A percentile compares a stretch with the other conserved stretches of the same genome.
phyloP scores from a whole-genome alignment of 192 early-diverging fungal genomes.

The Powellomyces hirtus region DNA sequence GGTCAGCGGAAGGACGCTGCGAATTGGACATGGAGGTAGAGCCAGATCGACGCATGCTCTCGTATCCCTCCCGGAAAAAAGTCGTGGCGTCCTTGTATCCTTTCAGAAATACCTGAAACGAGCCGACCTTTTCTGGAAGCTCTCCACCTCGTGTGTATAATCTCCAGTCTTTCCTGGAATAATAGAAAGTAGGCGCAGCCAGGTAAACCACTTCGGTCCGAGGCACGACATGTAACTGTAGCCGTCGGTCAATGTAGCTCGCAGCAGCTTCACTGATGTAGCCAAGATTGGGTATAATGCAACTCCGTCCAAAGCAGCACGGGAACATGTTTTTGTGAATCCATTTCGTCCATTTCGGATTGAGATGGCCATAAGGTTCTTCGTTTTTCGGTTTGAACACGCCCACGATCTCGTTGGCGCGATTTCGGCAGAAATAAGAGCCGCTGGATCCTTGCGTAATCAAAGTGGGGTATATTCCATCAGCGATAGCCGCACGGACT shows the following conservation, averaged over 20 bases:
- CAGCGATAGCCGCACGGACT: conserved; percentile 44
- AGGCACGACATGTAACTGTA: conserved; percentile 80
- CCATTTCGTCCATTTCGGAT: conserved; percentile 94
- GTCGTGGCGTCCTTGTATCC: conserved; percentile 81
- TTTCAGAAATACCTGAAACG: conserved; percentile 80
- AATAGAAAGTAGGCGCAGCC: conserved; percentile 74
- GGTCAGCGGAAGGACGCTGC: conserved; percentile 2
- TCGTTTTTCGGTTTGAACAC: conserved; percentile 84
- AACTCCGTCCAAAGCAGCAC: conserved; percentile 85
- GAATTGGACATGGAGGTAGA: neutral
- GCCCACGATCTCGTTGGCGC: conserved; percentile 72
- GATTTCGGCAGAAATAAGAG: conserved; percentile 84
- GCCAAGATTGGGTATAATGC: conserved; percentile 85
- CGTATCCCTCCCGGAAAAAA: conserved; percentile 72
- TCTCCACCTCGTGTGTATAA: conserved; percentile 39
- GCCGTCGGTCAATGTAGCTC: conserved; percentile 69
- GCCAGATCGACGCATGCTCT: conserved; percentile 21
- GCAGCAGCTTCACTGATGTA: conserved; percentile 90
- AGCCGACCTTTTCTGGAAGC: conserved; percentile 76
- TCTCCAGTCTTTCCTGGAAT: conserved; percentile 56
- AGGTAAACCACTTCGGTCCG: conserved; percentile 75
- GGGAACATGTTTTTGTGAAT: conserved; percentile 82
- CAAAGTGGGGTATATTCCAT: conserved; percentile 48
- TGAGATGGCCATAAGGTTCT: conserved; percentile 65
- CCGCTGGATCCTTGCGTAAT: conserved; percentile 76